These are phyloP conservation scores for Pleurotus djamor DNA, from an alignment of 768 basidiomycete species.

Conservation along the genomic window DNA sequence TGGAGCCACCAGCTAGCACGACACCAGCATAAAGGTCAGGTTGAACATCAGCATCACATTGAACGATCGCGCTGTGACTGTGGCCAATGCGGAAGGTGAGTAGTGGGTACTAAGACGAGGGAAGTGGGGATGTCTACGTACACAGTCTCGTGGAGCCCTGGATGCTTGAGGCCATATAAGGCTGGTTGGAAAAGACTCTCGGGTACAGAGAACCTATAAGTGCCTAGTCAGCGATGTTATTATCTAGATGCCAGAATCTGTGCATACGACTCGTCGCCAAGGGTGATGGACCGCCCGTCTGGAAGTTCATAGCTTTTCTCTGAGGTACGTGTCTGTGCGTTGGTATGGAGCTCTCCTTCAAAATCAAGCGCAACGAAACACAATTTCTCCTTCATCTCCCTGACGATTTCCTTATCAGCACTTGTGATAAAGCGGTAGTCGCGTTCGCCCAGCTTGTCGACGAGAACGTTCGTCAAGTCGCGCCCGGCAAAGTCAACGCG, in stretches of 20 bases:
- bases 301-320: slow-evolving; percentile 73
- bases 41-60: slow-evolving; percentile 49
- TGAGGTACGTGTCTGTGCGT: slow-evolving; percentile 62
- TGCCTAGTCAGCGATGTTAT: slow-evolving; percentile 52
- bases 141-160: slow-evolving; percentile 92
- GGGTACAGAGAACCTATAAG: slow-evolving; percentile 76
- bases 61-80: slow-evolving; percentile 60
- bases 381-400: slow-evolving; percentile 78
- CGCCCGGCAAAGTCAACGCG: slow-evolving; percentile 92
- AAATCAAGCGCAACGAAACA: slow-evolving; percentile 80
- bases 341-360: slow-evolving; percentile 73
- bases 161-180: slow-evolving; percentile 83
- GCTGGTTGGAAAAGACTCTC: slow-evolving; percentile 93
- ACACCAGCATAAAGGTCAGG: slow-evolving; percentile 53
- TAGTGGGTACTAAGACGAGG: not conserved
- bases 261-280: slow-evolving; percentile 69
- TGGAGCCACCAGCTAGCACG: slow-evolving; percentile 57
- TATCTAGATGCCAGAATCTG: slow-evolving; percentile 17
- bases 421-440: slow-evolving; percentile 75
- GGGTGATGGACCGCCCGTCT: slow-evolving; percentile 76
- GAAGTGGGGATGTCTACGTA: slow-evolving; percentile 21
- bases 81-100: too few relatives aligned
- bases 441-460: slow-evolving; percentile 62
- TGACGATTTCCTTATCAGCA: slow-evolving; percentile 68
- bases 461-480: slow-evolving; percentile 79